phyloP scores from a whole-genome alignment of 2,329 filamentous ascomycete species.

The Monascus ruber region DNA sequence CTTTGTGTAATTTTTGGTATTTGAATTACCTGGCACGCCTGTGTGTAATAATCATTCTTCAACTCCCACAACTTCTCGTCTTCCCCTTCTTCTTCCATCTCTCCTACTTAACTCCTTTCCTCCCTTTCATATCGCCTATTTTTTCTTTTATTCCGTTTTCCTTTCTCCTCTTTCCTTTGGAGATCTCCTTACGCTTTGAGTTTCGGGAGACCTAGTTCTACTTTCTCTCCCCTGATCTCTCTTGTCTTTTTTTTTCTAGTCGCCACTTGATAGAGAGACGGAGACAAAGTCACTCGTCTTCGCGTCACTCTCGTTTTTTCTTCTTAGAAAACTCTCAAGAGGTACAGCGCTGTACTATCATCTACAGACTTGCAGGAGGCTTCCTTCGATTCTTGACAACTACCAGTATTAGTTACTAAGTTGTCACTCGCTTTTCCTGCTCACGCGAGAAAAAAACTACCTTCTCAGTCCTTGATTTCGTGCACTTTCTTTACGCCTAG shows the following conservation, averaged over 20 bases:
- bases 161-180: slow-evolving; percentile 16
- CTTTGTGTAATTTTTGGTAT: neutral
- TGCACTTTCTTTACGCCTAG: no score
- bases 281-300: slow-evolving; percentile 4
- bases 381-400: no score
- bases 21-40: no score
- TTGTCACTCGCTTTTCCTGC: no score
- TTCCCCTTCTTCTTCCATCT: slow-evolving; percentile 18
- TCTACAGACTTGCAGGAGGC: no score
- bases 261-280: slow-evolving; percentile 11
- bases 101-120: slow-evolving; percentile 3
- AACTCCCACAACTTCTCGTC: slow-evolving; percentile 1
- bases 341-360: no score
- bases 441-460: no score
- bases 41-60: neutral
- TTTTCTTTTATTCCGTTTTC: slow-evolving; percentile 13
- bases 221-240: slow-evolving; percentile 9
- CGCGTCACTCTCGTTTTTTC: slow-evolving; percentile 11
- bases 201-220: slow-evolving; percentile 22
- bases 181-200: slow-evolving; percentile 15
- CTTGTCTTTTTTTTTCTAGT: slow-evolving; percentile 5
- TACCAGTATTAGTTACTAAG: no score
- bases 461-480: no score
- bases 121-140: slow-evolving; percentile 10
- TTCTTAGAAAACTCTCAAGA: neutral